Percentiles rank a stretch among this genome's conserved stretches.
These are phyloP conservation scores for Penicillium italicum DNA, from an alignment of 2,329 filamentous ascomycete species.

Conservation along the genomic window DNA sequence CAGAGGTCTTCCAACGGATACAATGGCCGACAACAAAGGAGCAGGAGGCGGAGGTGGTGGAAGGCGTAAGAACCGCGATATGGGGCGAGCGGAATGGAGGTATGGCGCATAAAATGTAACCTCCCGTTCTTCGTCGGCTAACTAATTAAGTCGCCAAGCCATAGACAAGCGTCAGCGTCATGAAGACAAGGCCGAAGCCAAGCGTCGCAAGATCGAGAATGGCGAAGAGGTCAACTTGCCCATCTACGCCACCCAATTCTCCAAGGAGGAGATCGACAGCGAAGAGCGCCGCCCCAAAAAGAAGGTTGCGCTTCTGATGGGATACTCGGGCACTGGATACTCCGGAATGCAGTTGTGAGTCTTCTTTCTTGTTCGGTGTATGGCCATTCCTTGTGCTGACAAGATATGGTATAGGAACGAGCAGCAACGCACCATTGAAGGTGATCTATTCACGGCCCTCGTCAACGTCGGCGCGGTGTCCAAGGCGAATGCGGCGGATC, in stretches of 20 bases:
- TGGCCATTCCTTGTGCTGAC: conserved; percentile 1
- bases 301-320: conserved; percentile 93
- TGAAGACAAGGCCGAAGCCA: conserved; percentile 51
- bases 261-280: conserved; percentile 78
- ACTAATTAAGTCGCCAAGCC: conserved; percentile 51
- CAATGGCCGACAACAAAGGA: conserved; percentile 37
- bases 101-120: conserved; percentile 38
- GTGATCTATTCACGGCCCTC: conserved; percentile 89
- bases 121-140: conserved; percentile 34
- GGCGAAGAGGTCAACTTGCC: conserved; percentile 40
- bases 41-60: conserved; percentile 34
- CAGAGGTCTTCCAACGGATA: conserved; percentile 19
- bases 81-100: conserved; percentile 65
- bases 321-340: conserved; percentile 94
- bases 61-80: conserved; percentile 60
- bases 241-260: conserved; percentile 58
- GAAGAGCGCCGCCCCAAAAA: conserved; percentile 88
- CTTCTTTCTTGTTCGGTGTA: background rate
- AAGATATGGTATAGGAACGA: conserved; percentile 38
- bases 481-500: conserved; percentile 94
- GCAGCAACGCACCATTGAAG: conserved; percentile 87
- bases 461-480: conserved; percentile 89
- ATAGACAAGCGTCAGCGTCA: conserved; percentile 53
- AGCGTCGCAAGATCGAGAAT: conserved; percentile 53
- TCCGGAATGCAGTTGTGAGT: conserved; percentile 85